A percentile compares a stretch with the other conserved stretches of the same genome.
Conservation (phyloP, 176 grass and related monocot species). For the Oryza glaberrima region DNA sequence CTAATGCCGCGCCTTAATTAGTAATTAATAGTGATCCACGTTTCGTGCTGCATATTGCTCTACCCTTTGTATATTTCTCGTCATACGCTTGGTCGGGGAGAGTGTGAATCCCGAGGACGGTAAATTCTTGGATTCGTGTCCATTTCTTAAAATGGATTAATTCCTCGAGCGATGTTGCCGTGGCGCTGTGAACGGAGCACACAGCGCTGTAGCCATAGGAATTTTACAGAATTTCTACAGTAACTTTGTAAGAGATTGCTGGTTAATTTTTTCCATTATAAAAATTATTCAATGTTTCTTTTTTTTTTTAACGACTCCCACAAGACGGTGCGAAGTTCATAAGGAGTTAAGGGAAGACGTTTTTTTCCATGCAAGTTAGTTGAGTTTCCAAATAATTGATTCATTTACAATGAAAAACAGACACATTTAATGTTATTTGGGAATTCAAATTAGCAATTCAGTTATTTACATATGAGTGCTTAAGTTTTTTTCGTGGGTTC, state of each 20-base stretch:
- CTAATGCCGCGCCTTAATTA: slow-evolving; percentile 44
- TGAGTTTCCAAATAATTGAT: too few relatives aligned
- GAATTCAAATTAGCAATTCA: background rate
- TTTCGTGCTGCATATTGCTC: slow-evolving; percentile 55
- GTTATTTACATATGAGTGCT: background rate
- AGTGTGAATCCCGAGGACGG: slow-evolving; percentile 39
- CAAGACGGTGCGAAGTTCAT: too few relatives aligned
- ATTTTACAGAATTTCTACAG: background rate
- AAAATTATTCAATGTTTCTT: too few relatives aligned
- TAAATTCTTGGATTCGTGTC: slow-evolving; percentile 24
- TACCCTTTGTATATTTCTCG: slow-evolving; percentile 14
- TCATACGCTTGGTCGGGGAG: slow-evolving; percentile 37
- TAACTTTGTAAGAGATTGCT: too few relatives aligned
- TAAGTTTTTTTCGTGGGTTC: background rate
- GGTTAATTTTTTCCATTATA: too few relatives aligned
- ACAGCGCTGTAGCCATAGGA: background rate
- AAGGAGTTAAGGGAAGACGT: background rate
- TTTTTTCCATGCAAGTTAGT: background rate
- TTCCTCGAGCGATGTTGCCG: background rate
- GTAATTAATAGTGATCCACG: slow-evolving; percentile 55
- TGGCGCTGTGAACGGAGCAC: too few relatives aligned
- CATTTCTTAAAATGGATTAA: background rate
- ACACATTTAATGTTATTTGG: too few relatives aligned
- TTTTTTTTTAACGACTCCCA: too few relatives aligned
- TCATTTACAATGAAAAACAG: background rate